These are phyloP conservation scores for Fagopyrum tataricum DNA, from an alignment of 148 eudicot genomes.

Conservation along the genomic window DNA sequence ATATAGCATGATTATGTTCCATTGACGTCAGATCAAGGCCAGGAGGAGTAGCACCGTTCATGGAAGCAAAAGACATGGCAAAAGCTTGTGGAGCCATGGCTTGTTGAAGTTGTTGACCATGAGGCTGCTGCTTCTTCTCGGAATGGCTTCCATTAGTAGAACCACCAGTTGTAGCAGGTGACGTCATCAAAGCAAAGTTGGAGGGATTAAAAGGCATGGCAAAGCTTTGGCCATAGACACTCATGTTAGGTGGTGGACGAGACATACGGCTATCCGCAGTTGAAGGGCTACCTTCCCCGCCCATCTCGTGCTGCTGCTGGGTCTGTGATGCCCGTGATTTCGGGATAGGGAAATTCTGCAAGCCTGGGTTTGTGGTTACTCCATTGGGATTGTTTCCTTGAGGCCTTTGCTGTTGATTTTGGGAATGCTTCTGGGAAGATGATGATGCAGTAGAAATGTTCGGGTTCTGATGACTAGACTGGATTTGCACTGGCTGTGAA, in stretches of 20 bases:
- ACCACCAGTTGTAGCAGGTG: constrained; percentile 28
- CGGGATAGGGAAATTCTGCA: constrained; percentile 45
- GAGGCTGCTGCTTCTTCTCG: constrained; percentile 71
- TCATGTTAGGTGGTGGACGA: constrained; percentile 38
- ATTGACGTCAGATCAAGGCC: constrained; percentile 63
- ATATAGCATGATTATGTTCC: constrained; percentile 53
- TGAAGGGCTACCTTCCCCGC: constrained; percentile 77
- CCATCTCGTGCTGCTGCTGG: constrained; percentile 39
- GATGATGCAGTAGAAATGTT: constrained; percentile 55
- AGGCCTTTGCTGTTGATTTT: constrained; percentile 53
- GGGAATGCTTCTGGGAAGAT: constrained; percentile 80
- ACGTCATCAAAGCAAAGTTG: constrained; percentile 60
- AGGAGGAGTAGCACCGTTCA: constrained; percentile 44
- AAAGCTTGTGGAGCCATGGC: constrained; percentile 46
- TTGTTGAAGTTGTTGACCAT: constrained; percentile 48
- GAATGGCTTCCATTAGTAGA: constrained; percentile 28
- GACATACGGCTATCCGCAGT: constrained; percentile 62
- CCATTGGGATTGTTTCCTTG: constrained; percentile 33
- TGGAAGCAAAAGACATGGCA: constrained; percentile 75
- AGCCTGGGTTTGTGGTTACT: constrained; percentile 35
- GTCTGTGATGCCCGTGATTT: constrained; percentile 41
- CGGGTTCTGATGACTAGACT: constrained; percentile 45
- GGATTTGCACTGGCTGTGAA: constrained; percentile 37
- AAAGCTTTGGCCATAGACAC: constrained; percentile 64
- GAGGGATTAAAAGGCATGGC: constrained; percentile 65